Evolutionary conservation across 352 stramenopile species (phyloP).

Genomic region (Phytopythium mirpurense): DNA sequence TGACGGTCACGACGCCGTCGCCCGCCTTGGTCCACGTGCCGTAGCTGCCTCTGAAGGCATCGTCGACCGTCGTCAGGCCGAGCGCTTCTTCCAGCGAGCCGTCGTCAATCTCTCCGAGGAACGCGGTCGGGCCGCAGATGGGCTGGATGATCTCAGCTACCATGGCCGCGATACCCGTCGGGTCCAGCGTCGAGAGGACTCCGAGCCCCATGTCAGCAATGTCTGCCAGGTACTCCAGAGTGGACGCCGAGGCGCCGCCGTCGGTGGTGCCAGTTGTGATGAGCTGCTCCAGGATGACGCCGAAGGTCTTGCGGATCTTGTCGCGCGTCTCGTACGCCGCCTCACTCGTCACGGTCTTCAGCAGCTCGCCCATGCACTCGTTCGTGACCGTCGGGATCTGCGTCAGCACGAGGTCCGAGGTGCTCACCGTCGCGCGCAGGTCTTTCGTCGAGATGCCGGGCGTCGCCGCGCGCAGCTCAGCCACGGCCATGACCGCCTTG

Average conservation of each 20-base stretch:
- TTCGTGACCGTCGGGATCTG: conserved; percentile 41
- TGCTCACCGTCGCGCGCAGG: conserved; percentile 16
- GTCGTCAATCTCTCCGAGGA: conserved; percentile 55
- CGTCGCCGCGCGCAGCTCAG: conserved; percentile 13
- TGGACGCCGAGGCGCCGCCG: conserved; percentile 23
- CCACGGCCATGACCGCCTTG: conserved; percentile 14
- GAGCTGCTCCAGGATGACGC: conserved; percentile 52
- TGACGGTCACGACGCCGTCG: conserved; percentile 30
- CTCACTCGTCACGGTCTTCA: conserved; percentile 17
- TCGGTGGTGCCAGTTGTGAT: conserved; percentile 25
- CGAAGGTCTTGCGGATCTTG: conserved; percentile 41
- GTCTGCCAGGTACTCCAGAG: conserved; percentile 28
- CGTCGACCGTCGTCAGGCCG: conserved; percentile 30
- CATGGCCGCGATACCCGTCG: conserved; percentile 38
- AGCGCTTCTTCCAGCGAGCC: conserved; percentile 32
- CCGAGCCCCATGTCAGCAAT: conserved; percentile 35
- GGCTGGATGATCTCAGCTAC: conserved; percentile 49
- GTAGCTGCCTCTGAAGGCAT: conserved; percentile 35
- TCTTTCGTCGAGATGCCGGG: conserved; percentile 12
- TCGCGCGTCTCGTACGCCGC: conserved; percentile 41
- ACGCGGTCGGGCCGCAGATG: conserved; percentile 51
- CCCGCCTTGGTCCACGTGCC: conserved; percentile 40
- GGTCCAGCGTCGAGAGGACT: conserved; percentile 40
- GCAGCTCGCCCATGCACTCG: conserved; percentile 30
- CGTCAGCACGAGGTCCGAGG: conserved; percentile 21